Evolutionary conservation across 192 early-diverging fungal species (phyloP).

Genomic region (Podila epigama): DNA sequence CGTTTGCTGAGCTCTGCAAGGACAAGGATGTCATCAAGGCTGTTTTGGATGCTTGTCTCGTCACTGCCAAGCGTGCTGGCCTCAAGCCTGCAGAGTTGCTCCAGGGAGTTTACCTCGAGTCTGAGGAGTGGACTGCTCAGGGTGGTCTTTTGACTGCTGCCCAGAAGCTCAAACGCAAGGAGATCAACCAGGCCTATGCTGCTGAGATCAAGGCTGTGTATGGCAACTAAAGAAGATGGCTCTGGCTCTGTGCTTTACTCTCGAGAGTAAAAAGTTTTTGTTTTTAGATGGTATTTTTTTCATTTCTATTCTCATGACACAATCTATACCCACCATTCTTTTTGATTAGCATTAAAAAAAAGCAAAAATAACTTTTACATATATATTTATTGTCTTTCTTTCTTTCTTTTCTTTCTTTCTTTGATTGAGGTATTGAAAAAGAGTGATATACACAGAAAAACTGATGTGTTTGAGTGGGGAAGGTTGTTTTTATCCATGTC

Average conservation of each 20-base stretch:
- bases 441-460: too few species aligned
- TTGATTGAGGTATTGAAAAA: background rate
- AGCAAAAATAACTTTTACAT: background rate
- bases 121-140: constrained; percentile 90
- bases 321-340: background rate
- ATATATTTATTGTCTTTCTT: background rate
- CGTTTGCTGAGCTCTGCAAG: constrained; percentile 58
- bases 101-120: constrained; percentile 65
- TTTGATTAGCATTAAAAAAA: background rate
- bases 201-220: constrained; percentile 61
- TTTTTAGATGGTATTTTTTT: too few species aligned
- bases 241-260: background rate
- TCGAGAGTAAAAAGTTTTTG: too few species aligned
- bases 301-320: too few species aligned
- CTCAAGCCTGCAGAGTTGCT: constrained; percentile 79
- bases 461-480: too few species aligned
- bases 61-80: constrained; percentile 61
- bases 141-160: constrained; percentile 87
- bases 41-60: constrained; percentile 49
- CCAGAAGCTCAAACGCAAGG: constrained; percentile 85
- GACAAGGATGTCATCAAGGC: constrained; percentile 54
- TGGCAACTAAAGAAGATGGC: background rate
- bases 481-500: too few species aligned
- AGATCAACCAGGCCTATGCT: constrained; percentile 71
- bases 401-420: background rate